Percentiles rank a stretch among this genome's conserved stretches.
Conservation (phyloP, 2,329 filamentous ascomycete species). For the Setomelanomma holmii region DNA sequence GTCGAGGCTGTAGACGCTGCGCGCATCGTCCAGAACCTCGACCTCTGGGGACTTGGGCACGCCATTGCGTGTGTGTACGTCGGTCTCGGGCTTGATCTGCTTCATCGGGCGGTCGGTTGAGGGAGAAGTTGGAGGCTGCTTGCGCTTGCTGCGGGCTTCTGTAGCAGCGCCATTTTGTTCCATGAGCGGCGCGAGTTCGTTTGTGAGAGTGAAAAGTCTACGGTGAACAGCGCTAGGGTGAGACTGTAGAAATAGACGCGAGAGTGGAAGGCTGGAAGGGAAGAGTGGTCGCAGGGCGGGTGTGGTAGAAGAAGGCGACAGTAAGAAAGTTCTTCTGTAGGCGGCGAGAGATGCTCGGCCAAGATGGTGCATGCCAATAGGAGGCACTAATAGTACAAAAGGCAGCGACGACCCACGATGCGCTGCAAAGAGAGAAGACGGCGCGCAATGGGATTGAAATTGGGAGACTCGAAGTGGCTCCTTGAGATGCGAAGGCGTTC, state of each 20-base stretch:
- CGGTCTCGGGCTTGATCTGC: slow-evolving; percentile 59
- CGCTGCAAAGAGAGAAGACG: neutral
- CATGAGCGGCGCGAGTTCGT: slow-evolving; percentile 46
- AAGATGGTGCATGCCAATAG: slow-evolving; percentile 34
- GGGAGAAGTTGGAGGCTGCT: slow-evolving; percentile 58
- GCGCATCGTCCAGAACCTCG: slow-evolving; percentile 43
- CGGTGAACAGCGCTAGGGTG: slow-evolving; percentile 4
- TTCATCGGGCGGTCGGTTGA: slow-evolving; percentile 61
- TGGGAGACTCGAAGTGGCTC: neutral
- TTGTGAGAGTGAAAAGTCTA: slow-evolving; percentile 3
- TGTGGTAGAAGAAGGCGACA: slow-evolving; percentile 14
- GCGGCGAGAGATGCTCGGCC: slow-evolving; percentile 38
- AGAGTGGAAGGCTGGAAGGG: slow-evolving; percentile 3
- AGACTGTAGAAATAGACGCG: slow-evolving; percentile 14
- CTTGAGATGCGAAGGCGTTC: slow-evolving; percentile 9
- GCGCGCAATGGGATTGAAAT: slow-evolving; percentile 6
- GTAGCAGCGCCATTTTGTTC: slow-evolving; percentile 56
- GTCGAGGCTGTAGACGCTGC: slow-evolving; percentile 52
- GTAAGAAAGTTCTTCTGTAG: slow-evolving; percentile 37
- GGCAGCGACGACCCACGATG: slow-evolving; percentile 4
- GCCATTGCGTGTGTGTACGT: slow-evolving; percentile 49
- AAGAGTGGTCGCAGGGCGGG: slow-evolving; percentile 10
- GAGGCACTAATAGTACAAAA: slow-evolving; percentile 2
- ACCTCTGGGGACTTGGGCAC: slow-evolving; percentile 26
- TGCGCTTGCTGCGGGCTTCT: slow-evolving; percentile 57